Evolutionary conservation across 371 early-diverging fungal species (phyloP).

Genomic region (Actinomortierella ambigua): DNA sequence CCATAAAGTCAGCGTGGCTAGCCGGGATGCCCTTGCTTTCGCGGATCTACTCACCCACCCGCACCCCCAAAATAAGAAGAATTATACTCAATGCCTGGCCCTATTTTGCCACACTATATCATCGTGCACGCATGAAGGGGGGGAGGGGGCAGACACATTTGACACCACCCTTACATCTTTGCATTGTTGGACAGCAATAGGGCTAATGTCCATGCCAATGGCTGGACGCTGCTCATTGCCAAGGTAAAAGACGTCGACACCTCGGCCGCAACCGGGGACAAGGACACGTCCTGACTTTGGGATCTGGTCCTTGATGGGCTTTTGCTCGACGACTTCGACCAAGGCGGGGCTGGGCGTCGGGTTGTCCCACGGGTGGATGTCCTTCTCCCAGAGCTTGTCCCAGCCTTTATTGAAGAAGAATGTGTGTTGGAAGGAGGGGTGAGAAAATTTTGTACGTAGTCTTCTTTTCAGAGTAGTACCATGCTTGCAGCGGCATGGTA

Average conservation of each 20-base stretch:
- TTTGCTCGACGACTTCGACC: slow-evolving; percentile 62
- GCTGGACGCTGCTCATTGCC: slow-evolving; percentile 60
- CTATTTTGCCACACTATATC: not conserved
- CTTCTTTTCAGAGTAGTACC: too few relatives aligned
- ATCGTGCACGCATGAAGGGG: not conserved
- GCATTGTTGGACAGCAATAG: slow-evolving; percentile 62
- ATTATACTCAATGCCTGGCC: not conserved
- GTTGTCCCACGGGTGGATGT: slow-evolving; percentile 67
- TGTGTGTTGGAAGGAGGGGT: not conserved
- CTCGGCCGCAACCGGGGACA: slow-evolving; percentile 88
- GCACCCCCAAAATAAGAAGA: not conserved
- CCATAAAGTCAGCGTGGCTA: slow-evolving; percentile 57
- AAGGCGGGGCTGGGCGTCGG: slow-evolving; percentile 70
- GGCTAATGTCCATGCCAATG: slow-evolving; percentile 75
- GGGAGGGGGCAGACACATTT: not conserved
- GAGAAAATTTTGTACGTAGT: not conserved
- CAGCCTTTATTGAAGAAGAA: slow-evolving; percentile 45
- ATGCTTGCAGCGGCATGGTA: too few relatives aligned
- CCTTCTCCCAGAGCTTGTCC: slow-evolving; percentile 60
- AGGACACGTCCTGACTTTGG: slow-evolving; percentile 66
- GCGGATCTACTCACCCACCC: slow-evolving; percentile 23
- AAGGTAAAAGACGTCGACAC: slow-evolving; percentile 79
- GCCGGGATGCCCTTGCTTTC: slow-evolving; percentile 44
- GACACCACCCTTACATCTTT: slow-evolving; percentile 24
- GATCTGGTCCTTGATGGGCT: slow-evolving; percentile 53